Conservation (phyloP, 78 protist genomes). For the Tieghemostelium lacteum region DNA sequence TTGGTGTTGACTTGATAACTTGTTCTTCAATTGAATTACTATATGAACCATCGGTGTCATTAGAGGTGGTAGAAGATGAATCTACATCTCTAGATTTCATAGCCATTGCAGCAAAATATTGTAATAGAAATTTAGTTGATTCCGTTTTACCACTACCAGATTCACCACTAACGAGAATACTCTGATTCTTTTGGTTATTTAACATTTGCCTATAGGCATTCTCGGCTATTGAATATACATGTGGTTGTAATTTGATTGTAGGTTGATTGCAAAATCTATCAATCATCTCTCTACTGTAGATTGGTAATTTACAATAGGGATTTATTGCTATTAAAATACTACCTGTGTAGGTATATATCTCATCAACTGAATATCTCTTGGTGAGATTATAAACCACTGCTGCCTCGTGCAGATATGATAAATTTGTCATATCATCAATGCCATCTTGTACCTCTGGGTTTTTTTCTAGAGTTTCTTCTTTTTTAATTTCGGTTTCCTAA, state of each 20-base stretch:
- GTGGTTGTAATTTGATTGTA: slow-evolving; percentile 73
- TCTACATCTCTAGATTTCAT: too few relatives aligned
- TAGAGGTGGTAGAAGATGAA: background rate
- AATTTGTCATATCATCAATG: slow-evolving; percentile 88
- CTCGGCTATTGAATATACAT: slow-evolving; percentile 85
- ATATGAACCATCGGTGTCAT: slow-evolving; percentile 1
- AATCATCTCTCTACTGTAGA: slow-evolving; percentile 81
- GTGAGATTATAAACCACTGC: slow-evolving; percentile 87
- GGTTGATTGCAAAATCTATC: slow-evolving; percentile 75
- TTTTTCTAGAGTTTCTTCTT: slow-evolving; percentile 38
- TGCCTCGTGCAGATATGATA: slow-evolving; percentile 81
- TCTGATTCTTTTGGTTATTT: slow-evolving; percentile 66
- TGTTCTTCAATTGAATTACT: slow-evolving; percentile 57
- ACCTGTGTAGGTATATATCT: slow-evolving; percentile 84
- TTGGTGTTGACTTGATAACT: slow-evolving; percentile 86
- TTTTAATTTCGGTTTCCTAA: slow-evolving; percentile 4
- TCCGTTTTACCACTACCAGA: slow-evolving; percentile 88
- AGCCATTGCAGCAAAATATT: slow-evolving; percentile 87
- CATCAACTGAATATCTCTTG: slow-evolving; percentile 74
- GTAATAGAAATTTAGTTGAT: slow-evolving; percentile 65
- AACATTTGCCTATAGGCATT: slow-evolving; percentile 74
- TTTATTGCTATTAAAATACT: slow-evolving; percentile 77
- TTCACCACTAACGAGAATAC: slow-evolving; percentile 82
- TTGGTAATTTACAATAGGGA: slow-evolving; percentile 55
- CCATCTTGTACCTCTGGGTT: slow-evolving; percentile 85